phyloP scores from a whole-genome alignment of 768 basidiomycete species.

The Calocybe gangraenosa region DNA sequence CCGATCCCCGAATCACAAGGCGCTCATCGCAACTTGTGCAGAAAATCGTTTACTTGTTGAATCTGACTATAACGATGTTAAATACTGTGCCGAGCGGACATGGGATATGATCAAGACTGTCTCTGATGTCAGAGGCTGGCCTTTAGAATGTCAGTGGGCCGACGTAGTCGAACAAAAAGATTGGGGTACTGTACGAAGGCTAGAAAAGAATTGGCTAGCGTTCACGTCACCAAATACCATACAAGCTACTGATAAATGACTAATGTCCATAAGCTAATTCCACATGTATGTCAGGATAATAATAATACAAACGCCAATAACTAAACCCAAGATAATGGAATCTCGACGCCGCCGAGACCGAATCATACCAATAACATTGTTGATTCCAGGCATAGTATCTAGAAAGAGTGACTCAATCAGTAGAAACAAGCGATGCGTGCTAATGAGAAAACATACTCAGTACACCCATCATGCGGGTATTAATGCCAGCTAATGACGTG shows the following conservation, averaged over 20 bases:
- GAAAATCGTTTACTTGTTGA: conserved; percentile 76
- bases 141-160: conserved; percentile 58
- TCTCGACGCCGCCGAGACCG: conserved; percentile 87
- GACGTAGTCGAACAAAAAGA: conserved; percentile 28
- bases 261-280: conserved; percentile 20
- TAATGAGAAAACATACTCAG: conserved; percentile 53
- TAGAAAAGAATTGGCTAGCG: conserved; percentile 68
- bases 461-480: conserved; percentile 78
- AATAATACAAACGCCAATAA: conserved; percentile 85
- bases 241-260: not conserved
- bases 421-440: conserved; percentile 2
- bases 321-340: conserved; percentile 79
- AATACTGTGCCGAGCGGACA: conserved; percentile 51
- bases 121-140: conserved; percentile 76
- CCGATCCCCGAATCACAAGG: conserved; percentile 57
- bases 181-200: conserved; percentile 63
- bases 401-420: not conserved
- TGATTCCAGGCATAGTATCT: conserved; percentile 94
- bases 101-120: conserved; percentile 77
- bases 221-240: conserved; percentile 38
- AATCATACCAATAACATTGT: conserved; percentile 88
- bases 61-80: conserved; percentile 77
- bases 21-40: conserved; percentile 62
- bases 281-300: conserved; percentile 45
- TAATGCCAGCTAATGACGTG: conserved; percentile 69